Evolutionary conservation across 1,284 basidiomycete genomes (phyloP), one percentile per base, ranked within the genome.

Genomic region (Ustilago cynodontis): DNA sequence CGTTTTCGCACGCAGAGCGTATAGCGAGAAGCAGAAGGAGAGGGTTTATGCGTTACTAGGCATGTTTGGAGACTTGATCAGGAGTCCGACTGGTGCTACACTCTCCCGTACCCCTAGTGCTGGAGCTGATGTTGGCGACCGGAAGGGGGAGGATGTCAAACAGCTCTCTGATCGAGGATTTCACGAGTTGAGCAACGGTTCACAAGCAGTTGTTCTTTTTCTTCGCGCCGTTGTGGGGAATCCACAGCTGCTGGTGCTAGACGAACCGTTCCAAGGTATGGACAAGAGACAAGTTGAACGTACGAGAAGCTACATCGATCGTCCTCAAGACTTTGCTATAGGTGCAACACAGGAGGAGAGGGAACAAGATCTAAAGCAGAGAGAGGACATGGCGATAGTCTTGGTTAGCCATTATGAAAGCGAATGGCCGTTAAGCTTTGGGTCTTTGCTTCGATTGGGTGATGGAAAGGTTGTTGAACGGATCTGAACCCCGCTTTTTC

Each of bases 261-360:
- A 86, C 63, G 84, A 86, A 55, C 82, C 84, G 28, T 86, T 86
- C 60, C 84, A 85, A 31, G 83, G 83, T 7, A 84, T 85, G 84
- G 77, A 80, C 50, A 47, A 62, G 11, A 26, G 51, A 20, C 82
- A 85, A 58, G 70, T 79, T 0, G 65, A 73, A 33, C 61, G 74
- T 7, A 67, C 70, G 9, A 68, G 82, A 3, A 56, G 50, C 1
- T 85, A 68, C 28, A 45, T 86, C 3, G 83, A 86, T 47, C 13
- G 39, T 13, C 61, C 63, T 9, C 39, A 59, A n/a, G 22, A 18
- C 3, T 74, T 71, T 20, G 26, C 52, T 1, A 52, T 75, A 0
- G 77, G 75, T 2, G 22, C 47, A 2, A 43, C 41, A 0, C 55
- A 37, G 1, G 24, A 58, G 14, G 65, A 81, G 43, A 31, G 35